Percentiles rank a stretch among this genome's conserved stretches.
Evolutionary conservation across 345 rosid genomes (phyloP).

Genomic region (Melaleuca quinquenervia): DNA sequence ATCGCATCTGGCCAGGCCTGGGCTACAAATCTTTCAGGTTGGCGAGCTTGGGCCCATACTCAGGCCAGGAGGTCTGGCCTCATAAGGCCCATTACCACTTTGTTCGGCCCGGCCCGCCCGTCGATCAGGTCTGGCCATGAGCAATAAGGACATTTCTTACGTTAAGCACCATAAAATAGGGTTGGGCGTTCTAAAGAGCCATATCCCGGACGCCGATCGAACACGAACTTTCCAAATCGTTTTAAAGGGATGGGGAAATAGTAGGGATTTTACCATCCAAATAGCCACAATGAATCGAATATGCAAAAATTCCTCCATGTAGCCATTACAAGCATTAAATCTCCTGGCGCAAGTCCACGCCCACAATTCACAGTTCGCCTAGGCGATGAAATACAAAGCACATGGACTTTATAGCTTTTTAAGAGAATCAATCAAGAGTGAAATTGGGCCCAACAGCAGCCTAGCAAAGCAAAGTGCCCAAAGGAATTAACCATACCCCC

Average conservation of each 20-base stretch:
- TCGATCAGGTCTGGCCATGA: neutral
- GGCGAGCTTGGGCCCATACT: neutral
- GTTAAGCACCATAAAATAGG: neutral
- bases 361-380: neutral
- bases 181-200: neutral
- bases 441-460: too few relatives aligned
- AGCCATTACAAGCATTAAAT: neutral
- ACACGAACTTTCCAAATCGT: neutral
- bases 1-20: neutral
- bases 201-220: neutral
- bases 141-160: neutral
- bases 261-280: neutral
- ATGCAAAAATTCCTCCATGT: neutral
- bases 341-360: neutral
- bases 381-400: neutral
- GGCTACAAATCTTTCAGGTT: neutral
- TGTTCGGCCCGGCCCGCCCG: neutral
- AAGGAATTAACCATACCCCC: neutral
- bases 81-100: neutral
- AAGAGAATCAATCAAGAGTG: too few relatives aligned
- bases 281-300: neutral
- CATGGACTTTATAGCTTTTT: too few relatives aligned
- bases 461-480: neutral
- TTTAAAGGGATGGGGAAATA: neutral
- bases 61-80: neutral